Percentiles rank a stretch among this genome's conserved stretches.
Evolutionary conservation across 1,139 yeast species (phyloP).

Genomic region (Saccharomyces hybrid): DNA sequence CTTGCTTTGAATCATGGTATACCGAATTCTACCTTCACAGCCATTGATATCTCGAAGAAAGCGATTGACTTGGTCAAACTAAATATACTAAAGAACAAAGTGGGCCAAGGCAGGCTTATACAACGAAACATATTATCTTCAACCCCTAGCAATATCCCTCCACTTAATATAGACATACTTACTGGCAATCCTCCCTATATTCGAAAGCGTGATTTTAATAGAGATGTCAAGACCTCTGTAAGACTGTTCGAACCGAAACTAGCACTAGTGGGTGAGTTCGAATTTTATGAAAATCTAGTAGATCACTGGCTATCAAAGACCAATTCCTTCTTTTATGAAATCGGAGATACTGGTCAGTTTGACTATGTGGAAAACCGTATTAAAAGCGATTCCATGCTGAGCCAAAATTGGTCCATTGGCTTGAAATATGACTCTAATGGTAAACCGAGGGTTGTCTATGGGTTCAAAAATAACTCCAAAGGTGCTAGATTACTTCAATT

Average conservation of each 20-base stretch:
- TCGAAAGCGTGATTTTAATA: constrained; percentile 39
- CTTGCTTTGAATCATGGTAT: constrained; percentile 34
- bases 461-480: constrained; percentile 14
- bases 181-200: constrained; percentile 90
- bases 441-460: constrained; percentile 33
- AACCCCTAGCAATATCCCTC: background rate
- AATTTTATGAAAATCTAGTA: constrained; percentile 57
- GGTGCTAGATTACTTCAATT: background rate
- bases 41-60: constrained; percentile 50
- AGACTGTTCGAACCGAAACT: constrained; percentile 60
- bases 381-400: background rate
- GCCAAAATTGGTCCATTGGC: constrained; percentile 26
- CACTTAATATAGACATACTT: constrained; percentile 41
- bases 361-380: constrained; percentile 15
- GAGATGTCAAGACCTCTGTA: constrained; percentile 51
- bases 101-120: background rate
- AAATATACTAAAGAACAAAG: constrained; percentile 33
- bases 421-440: constrained; percentile 31
- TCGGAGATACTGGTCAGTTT: constrained; percentile 35
- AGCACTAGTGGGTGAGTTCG: constrained; percentile 71
- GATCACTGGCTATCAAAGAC: constrained; percentile 28
- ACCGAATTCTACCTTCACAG: constrained; percentile 33
- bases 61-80: constrained; percentile 47
- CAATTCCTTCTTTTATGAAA: constrained; percentile 38
- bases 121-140: background rate